Evolutionary conservation across 345 rosid species (phyloP), one percentile per base, ranked within the genome.

Genomic region (Dipteronia dyeriana): DNA sequence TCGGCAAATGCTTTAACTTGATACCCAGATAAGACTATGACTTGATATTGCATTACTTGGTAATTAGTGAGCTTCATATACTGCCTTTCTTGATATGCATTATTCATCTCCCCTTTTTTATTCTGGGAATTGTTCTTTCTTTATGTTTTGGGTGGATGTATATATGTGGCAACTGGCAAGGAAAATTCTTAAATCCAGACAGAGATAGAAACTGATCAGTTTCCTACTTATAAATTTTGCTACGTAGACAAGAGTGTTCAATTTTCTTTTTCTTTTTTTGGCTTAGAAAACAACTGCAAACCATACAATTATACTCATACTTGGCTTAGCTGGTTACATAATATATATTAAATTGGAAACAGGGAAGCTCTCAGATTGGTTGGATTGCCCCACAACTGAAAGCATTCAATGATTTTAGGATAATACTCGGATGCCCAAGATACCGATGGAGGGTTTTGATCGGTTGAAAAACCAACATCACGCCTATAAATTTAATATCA

Each of bases 1-100:
- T 69, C 62, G 72, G 66, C 77, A 70, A 60, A 66, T 65, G 76
- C 82, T 79, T 73, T 56, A 68, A 13, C 66, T 63, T 72, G 74
- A 75, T 69, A 51, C 77, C 75, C 45, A 59, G 78, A 80, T 77
- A 77, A 73, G 83, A 80, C 70, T 2, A 9, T 65, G 77, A 54
- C 79, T 61, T 43, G 25, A 19, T 54, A 22, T 38, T 47, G 29
- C 61, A 56, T 49, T 39, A 66, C 20, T 31, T 23, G 43, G 17
- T 17, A 47, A 45, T 41, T 20, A 38, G 17, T 9, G 25, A 9
- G 49, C 51, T 74, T 31, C 80, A 11, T 72, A 31, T 43, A 57
- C 14, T 14, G 59, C 54, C 57, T 56, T 56, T 5, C 19, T 56
- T 76, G 38, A 34, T 45, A 45, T 45, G 49, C 49, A 45, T 41